phyloP scores from a whole-genome alignment of 371 early-diverging fungal species.

The Zopfochytrium polystomum region DNA sequence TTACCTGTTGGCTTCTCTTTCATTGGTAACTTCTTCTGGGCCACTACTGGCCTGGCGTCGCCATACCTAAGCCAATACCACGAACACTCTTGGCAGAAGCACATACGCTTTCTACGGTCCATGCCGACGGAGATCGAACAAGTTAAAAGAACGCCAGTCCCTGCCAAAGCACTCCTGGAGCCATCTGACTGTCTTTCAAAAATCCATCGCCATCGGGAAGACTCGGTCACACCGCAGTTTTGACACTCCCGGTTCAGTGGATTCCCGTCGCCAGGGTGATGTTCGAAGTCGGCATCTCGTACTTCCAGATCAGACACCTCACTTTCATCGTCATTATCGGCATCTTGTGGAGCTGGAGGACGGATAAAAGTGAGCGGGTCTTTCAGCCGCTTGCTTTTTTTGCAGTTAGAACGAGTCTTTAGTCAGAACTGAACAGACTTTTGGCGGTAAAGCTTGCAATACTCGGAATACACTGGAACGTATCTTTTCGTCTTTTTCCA shows the following conservation, averaged over 20 bases:
- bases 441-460: slow-evolving; percentile 57
- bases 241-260: neutral
- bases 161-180: neutral
- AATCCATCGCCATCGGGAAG: neutral
- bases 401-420: neutral
- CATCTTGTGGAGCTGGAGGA: neutral
- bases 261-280: neutral
- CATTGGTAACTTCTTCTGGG: neutral
- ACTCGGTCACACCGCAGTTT: neutral
- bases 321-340: neutral
- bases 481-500: slow-evolving; percentile 75
- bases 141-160: neutral
- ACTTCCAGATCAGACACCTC: neutral
- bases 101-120: neutral
- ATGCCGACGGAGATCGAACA: neutral
- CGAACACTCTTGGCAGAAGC: neutral
- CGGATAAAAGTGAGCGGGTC: neutral
- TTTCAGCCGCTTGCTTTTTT: neutral
- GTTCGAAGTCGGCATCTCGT: neutral
- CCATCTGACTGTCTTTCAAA: neutral
- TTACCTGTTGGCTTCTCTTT: neutral
- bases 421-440: neutral
- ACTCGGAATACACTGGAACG: slow-evolving; percentile 65
- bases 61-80: neutral
- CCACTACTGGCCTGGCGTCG: neutral